These are phyloP conservation scores for Globisporangium camurandrum DNA, from an alignment of 352 stramenopile species.

Conservation along the genomic window DNA sequence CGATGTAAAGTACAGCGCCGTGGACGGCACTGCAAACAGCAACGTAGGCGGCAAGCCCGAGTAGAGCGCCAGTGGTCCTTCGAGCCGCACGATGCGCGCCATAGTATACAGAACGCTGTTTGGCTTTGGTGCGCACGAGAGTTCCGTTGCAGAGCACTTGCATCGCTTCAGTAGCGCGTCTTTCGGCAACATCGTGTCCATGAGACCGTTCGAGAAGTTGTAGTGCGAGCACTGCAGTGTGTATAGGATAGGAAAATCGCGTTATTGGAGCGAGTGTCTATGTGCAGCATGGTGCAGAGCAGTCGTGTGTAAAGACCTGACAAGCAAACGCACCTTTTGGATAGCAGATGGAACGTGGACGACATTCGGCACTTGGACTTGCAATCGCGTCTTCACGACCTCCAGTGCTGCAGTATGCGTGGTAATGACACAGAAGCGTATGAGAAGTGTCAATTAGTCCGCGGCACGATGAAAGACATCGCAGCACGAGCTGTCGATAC, in stretches of 20 bases:
- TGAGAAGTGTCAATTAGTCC: constrained; percentile 2
- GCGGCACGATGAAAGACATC: not conserved
- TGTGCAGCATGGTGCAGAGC: too few species aligned
- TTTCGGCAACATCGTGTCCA: constrained; percentile 76
- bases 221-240: constrained; percentile 51
- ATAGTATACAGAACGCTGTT: constrained; percentile 58
- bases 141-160: constrained; percentile 39
- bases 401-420: constrained; percentile 79
- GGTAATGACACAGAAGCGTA: too few species aligned
- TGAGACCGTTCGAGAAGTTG: constrained; percentile 73
- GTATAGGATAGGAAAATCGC: not conserved
- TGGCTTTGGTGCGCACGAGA: constrained; percentile 29
- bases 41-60: constrained; percentile 85
- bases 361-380: constrained; percentile 61
- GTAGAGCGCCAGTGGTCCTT: constrained; percentile 63
- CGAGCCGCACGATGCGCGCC: constrained; percentile 48
- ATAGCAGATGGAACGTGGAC: constrained; percentile 35
- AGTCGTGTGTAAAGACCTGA: not conserved
- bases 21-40: constrained; percentile 90
- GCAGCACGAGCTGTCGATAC: not conserved
- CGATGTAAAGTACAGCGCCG: constrained; percentile 90
- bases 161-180: constrained; percentile 41
- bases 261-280: not conserved
- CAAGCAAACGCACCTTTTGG: constrained; percentile 26
- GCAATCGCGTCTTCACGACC: constrained; percentile 80